phyloP scores from a whole-genome alignment of 345 rosid genomes.

The Arabidopsis arenosa region DNA sequence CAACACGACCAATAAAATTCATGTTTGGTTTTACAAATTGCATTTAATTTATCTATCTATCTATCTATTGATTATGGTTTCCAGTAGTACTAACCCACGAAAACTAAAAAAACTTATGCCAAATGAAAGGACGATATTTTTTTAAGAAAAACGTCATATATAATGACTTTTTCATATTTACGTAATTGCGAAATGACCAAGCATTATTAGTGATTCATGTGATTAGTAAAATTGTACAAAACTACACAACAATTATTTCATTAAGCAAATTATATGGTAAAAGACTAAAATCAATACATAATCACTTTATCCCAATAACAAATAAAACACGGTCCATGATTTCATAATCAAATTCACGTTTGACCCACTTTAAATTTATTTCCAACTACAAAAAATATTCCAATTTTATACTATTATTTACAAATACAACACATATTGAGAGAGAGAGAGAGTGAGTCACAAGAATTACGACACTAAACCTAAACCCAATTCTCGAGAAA shows the following conservation, averaged over 20 bases:
- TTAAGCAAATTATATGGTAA: slow-evolving; percentile 7
- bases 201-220: too few species aligned
- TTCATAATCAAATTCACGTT: slow-evolving; percentile 18
- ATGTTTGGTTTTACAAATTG: background rate
- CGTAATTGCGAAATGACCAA: too few species aligned
- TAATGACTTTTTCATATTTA: too few species aligned
- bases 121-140: too few species aligned
- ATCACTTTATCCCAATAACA: slow-evolving; percentile 2
- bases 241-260: too few species aligned
- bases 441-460: slow-evolving; percentile 27
- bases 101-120: too few species aligned
- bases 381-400: slow-evolving; percentile 11
- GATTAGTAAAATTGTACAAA: too few species aligned
- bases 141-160: too few species aligned
- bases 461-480: slow-evolving; percentile 40
- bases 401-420: background rate
- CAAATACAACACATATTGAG: slow-evolving; percentile 20
- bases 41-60: background rate
- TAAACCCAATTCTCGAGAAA: slow-evolving; percentile 7
- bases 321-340: slow-evolving; percentile 40
- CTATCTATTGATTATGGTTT: background rate
- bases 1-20: background rate
- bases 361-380: slow-evolving; percentile 33
- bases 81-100: background rate
- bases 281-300: background rate